Conservation (phyloP, 345 rosid genomes). For the Aegle marmelos region DNA sequence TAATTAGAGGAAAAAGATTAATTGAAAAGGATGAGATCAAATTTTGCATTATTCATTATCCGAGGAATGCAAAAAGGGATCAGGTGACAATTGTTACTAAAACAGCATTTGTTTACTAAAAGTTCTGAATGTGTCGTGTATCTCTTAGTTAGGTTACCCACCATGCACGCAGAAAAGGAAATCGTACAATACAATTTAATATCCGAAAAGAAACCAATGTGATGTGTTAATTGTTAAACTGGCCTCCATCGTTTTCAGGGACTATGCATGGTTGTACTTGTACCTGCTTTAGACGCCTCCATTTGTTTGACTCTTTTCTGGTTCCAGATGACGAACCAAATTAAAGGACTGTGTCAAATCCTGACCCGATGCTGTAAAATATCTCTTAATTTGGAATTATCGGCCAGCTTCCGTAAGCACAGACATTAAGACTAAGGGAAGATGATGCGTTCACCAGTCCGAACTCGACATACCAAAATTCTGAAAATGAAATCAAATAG, state of each 20-base stretch:
- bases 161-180: neutral
- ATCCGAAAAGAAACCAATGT: neutral
- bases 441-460: conserved; percentile 3
- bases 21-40: neutral
- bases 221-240: neutral
- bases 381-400: conserved; percentile 1
- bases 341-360: conserved; percentile 8
- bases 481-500: conserved; percentile 17
- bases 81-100: neutral
- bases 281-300: conserved; percentile 48
- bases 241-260: neutral
- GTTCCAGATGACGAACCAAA: neutral
- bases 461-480: neutral
- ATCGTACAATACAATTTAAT: neutral
- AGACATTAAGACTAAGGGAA: neutral
- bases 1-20: neutral
- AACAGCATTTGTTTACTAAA: neutral
- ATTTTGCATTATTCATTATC: neutral
- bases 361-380: conserved; percentile 5
- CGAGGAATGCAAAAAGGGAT: neutral
- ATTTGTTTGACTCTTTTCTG: conserved; percentile 24
- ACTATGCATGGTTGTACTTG: neutral
- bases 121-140: too few relatives aligned
- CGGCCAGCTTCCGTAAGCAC: conserved; percentile 2
- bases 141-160: neutral